Percentiles rank a stretch among this genome's conserved stretches.
Conservation (phyloP, 1,139 yeast genomes). For the Sugiyamaella paludigena region DNA sequence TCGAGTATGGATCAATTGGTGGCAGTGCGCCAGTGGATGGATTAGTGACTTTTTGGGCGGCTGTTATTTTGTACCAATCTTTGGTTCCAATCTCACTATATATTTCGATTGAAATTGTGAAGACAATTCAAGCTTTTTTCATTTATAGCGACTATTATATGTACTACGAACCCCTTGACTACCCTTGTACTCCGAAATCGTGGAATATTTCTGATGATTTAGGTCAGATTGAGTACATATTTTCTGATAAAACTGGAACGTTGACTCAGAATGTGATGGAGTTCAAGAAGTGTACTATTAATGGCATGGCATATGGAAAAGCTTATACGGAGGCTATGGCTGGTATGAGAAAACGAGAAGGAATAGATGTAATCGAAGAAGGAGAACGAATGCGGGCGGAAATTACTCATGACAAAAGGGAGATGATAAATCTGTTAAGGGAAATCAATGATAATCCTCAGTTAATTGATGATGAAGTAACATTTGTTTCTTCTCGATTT, state of each 20-base stretch:
- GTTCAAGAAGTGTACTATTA: conserved; percentile 86
- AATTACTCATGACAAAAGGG: conserved; percentile 60
- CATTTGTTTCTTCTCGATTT: conserved; percentile 74
- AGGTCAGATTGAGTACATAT: conserved; percentile 94
- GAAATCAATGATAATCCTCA: conserved; percentile 54
- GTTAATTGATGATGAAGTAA: conserved; percentile 60
- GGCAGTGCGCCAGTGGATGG: conserved; percentile 75
- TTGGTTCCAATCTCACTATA: conserved; percentile 93
- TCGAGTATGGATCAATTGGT: conserved; percentile 68
- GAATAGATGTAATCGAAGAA: conserved; percentile 73
- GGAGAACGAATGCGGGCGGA: conserved; percentile 57
- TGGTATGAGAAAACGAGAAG: conserved; percentile 85
- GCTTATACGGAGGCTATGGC: conserved; percentile 96
- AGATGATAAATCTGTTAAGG: conserved; percentile 60
- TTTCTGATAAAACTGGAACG: conserved; percentile 96
- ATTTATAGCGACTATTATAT: conserved; percentile 83
- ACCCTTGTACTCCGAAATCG: conserved; percentile 93
- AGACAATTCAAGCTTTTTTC: conserved; percentile 90
- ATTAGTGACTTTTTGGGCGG: conserved; percentile 80
- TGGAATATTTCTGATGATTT: conserved; percentile 97
- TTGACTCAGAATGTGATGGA: conserved; percentile 97
- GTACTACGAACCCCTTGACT: conserved; percentile 82
- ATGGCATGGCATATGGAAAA: conserved; percentile 84
- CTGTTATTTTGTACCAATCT: conserved; percentile 83
- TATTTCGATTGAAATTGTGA: conserved; percentile 91